A percentile compares a stretch with the other conserved stretches of the same genome.
Evolutionary conservation across 2,329 filamentous ascomycete genomes (phyloP).

Genomic region (Chlorencoelia australis): DNA sequence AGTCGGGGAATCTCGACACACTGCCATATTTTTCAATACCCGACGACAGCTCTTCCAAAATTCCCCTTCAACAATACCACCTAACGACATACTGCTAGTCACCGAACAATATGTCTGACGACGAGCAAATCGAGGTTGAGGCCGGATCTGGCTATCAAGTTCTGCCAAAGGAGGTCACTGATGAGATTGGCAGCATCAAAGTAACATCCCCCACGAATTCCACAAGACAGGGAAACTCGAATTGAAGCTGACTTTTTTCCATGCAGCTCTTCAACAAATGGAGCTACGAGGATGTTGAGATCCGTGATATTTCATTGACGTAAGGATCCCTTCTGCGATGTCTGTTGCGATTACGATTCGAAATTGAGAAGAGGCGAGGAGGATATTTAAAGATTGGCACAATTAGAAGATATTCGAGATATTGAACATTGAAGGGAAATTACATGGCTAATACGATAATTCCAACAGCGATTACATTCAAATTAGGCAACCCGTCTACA

Average conservation of each 20-base stretch:
- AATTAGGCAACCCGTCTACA: constrained; percentile 97
- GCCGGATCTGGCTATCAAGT: constrained; percentile 64
- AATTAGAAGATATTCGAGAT: constrained; percentile 3
- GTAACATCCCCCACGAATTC: constrained; percentile 33
- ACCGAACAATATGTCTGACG: constrained; percentile 95
- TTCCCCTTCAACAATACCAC: no score
- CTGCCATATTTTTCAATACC: no score
- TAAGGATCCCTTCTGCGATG: constrained; percentile 46
- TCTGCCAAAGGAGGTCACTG: constrained; percentile 86
- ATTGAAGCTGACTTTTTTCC: constrained; percentile 6
- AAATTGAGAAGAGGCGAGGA: background rate
- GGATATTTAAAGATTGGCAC: no score
- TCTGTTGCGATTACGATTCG: no score
- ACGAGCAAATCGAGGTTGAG: constrained; percentile 91
- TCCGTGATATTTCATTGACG: constrained; percentile 99
- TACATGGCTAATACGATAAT: constrained; percentile 7
- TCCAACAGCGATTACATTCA: constrained; percentile 91
- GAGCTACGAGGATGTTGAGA: constrained; percentile 98
- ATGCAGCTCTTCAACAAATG: constrained; percentile 88
- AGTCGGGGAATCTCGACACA: no score
- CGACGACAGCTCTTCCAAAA: no score
- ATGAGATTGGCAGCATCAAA: constrained; percentile 87
- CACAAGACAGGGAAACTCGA: background rate
- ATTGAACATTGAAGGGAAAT: constrained; percentile 22
- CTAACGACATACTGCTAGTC: no score